Base-by-base conservation (phyloP, 2,329 filamentous ascomycete genomes). In the Talaromyces sp. region DNA sequence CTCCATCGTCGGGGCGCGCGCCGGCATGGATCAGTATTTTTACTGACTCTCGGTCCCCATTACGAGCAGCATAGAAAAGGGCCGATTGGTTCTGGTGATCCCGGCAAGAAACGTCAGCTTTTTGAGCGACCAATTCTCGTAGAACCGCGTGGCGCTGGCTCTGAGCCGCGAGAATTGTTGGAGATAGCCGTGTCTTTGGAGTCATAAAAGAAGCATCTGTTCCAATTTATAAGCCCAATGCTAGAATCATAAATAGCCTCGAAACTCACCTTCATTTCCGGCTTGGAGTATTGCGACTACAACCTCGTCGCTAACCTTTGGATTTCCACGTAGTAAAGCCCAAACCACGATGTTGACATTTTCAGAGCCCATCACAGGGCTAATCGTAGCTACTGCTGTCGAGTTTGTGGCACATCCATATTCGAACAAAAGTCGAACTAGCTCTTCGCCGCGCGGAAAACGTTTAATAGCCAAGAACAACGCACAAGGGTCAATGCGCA, bases 1-100 rank as follows among this genome's bases (percentile, higher is more conserved):
- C 88, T 0, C 86, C 86, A 62, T 90, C 87, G 60, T 89, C 85
- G 49, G 77, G 79, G 1, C 82, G 80, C 0, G 84, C 82, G 21
- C 84, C 82, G 0, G 83, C 81, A 0, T 80, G 80, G 5, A 87
- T 75, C 0, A 89, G 71, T 56, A 78, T 80, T 1, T 77, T 75
- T 19, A 81, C 81, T 0, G 81, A 79, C 13, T 83, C 64, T 0
- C 85, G 80, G 14, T 84, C 83, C 0, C 82, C 81, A 2, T 84
- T 76, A 43, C 73, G 76, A 1, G 85, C 85, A 1, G 84, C 85
- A 76, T 86, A 82, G 1, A 84, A 82, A 43, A 88, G 76, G 1
- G 85, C 84, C 2, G 84, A 86, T 59, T 82, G 83, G 10, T 32
- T 56, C 38, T 56, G 55, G 13, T 78, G 79, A 67, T 88, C 86